Base-by-base conservation (phyloP, 2,329 filamentous ascomycete species). In the Exserohilum rostratum region DNA sequence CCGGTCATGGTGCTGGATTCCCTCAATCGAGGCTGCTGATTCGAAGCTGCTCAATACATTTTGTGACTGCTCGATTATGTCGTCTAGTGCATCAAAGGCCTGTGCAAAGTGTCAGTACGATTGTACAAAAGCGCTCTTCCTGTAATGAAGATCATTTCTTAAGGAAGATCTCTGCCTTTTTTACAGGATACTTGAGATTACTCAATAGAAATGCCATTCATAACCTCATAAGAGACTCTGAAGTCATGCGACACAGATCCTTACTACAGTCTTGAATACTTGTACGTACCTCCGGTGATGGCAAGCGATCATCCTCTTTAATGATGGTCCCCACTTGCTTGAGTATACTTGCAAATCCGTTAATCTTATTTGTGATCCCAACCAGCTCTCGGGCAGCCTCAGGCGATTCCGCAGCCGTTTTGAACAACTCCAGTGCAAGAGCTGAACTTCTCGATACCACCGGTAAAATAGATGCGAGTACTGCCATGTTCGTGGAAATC, bases 241-340 rank as follows among this genome's bases (percentile, higher is more conserved):
- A 35, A 5, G 22, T 15, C 9, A 34, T 17, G 20, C 27, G 39
- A 27, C 20, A 15, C 7, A 12, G 3, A 6, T n/a, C 34, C 12
- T 13, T 6, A 34, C 9, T 5, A 6, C 18, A 34, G n/a, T 27
- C 20, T 25, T 12, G 35, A 48, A 17, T 15, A 27, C 5, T 20
- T 46, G 15, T 29, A 64, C 64, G 22, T 68, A 74, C 72, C 58
- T 75, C 69, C 17, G 54, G 57, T 25, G 75, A 76, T 31, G 73
- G 72, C 12, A 76, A 49, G 10, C 62, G 67, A 55, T 73, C 71
- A 53, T 77, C 69, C 51, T 76, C 72, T 29, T 69, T 73, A 37
- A 76, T 69, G 35, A 71, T 64, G 0, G 72, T 71, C 40, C 73
- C 74, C 17, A 76, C 60, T 47, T 77, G 73, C 57, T 77, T 76